Evolutionary conservation across 768 basidiomycete genomes (phyloP).

Genomic region (Lentinula detonsa): DNA sequence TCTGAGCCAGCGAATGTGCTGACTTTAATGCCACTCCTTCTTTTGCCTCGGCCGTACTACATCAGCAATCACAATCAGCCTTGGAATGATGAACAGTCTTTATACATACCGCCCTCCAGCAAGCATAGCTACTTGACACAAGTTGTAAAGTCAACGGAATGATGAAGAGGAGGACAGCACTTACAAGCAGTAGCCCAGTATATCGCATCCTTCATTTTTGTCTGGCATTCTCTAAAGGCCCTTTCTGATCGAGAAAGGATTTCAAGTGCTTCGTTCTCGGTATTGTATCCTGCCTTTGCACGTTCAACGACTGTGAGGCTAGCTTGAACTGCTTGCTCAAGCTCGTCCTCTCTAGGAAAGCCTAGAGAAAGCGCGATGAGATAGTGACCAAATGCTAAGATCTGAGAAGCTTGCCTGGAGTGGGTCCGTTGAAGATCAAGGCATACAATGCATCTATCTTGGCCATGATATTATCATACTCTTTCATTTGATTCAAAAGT

Average conservation of each 20-base stretch:
- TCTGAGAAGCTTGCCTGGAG: background rate
- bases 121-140: conserved; percentile 5
- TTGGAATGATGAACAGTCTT: background rate
- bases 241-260: background rate
- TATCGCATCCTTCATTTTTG: conserved; percentile 6
- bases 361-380: background rate
- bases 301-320: background rate
- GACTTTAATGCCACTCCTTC: background rate
- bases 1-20: conserved; percentile 2
- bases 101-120: conserved; percentile 5
- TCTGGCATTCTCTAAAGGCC: background rate
- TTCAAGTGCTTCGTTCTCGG: conserved; percentile 1
- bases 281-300: background rate
- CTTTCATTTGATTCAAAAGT: background rate
- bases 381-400: background rate
- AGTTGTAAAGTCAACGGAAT: background rate
- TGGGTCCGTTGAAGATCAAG: conserved; percentile 4
- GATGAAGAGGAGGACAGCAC: background rate
- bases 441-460: conserved; percentile 1
- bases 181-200: conserved; percentile 6
- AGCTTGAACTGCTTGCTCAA: conserved; percentile 2
- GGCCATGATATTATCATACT: background rate
- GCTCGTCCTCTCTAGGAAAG: conserved; percentile 2
- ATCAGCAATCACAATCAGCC: background rate
- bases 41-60: conserved; percentile 1